These are phyloP conservation scores for Penicillium sp. DNA, from an alignment of 2,329 filamentous ascomycete species.

Conservation along the genomic window DNA sequence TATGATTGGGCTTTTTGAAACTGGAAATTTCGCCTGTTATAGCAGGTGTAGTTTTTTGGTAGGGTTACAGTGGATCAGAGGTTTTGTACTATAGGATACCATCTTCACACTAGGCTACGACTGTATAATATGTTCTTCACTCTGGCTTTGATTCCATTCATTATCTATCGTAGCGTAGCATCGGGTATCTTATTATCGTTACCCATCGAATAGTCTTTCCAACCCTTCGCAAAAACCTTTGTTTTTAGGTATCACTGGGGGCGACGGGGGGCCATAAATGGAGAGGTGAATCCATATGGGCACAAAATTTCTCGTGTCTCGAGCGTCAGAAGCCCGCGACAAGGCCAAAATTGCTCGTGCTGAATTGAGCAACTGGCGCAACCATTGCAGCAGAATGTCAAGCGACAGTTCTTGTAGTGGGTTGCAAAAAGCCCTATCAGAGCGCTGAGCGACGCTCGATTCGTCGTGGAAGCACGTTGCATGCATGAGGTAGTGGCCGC, in stretches of 20 bases:
- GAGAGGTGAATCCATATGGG: not conserved
- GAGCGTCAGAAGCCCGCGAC: not conserved
- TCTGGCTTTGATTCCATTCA: conserved; percentile 18
- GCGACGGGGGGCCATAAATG: not conserved
- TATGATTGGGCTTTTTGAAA: conserved; percentile 14
- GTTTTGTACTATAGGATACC: conserved; percentile 29
- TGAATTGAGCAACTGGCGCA: not conserved
- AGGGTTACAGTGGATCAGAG: conserved; percentile 13
- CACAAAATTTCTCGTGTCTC: not conserved
- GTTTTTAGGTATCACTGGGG: too few species aligned
- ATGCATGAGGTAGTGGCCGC: not conserved
- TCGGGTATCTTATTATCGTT: not conserved
- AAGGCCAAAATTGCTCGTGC: not conserved
- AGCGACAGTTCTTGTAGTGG: not conserved
- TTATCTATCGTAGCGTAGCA: conserved; percentile 1
- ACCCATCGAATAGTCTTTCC: not conserved
- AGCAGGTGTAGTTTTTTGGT: conserved; percentile 18
- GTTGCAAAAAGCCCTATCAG: not conserved
- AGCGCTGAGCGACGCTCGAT: not conserved
- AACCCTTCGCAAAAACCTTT: not conserved
- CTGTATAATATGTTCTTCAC: conserved; percentile 36
- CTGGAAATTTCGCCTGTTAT: conserved; percentile 24
- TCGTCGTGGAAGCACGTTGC: not conserved
- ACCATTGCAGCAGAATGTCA: not conserved
- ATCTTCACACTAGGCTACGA: conserved; percentile 25